phyloP scores from a whole-genome alignment of 768 basidiomycete genomes.

The Boletus vermiculosoides region DNA sequence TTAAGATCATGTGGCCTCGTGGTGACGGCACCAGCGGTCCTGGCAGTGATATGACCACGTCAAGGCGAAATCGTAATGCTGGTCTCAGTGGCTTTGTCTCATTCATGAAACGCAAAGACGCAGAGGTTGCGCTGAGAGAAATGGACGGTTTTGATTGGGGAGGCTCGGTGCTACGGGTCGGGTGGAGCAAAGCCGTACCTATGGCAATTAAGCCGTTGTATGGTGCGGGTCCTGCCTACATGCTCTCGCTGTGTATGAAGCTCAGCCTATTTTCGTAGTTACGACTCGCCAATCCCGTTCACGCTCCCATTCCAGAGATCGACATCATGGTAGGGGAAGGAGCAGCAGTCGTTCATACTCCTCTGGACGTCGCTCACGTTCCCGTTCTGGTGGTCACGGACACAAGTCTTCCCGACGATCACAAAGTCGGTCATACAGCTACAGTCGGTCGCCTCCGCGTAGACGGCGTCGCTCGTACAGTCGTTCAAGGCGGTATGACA shows the following conservation, averaged over 20 bases:
- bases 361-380: slow-evolving; percentile 27
- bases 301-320: slow-evolving; percentile 35
- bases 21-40: slow-evolving; percentile 66
- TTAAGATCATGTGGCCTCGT: slow-evolving; percentile 99
- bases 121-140: slow-evolving; percentile 84
- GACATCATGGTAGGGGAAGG: slow-evolving; percentile 23
- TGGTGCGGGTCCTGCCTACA: slow-evolving; percentile 45
- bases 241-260: background rate
- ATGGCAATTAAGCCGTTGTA: slow-evolving; percentile 77
- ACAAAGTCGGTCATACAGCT: slow-evolving; percentile 27
- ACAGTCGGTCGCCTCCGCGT: slow-evolving; percentile 39
- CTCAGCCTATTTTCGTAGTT: slow-evolving; percentile 12
- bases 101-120: slow-evolving; percentile 91
- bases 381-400: slow-evolving; percentile 33
- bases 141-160: slow-evolving; percentile 96
- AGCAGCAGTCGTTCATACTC: slow-evolving; percentile 29
- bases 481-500: slow-evolving; percentile 42
- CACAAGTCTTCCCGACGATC: slow-evolving; percentile 26
- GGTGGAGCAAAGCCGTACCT: slow-evolving; percentile 97
- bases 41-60: slow-evolving; percentile 72
- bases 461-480: slow-evolving; percentile 49
- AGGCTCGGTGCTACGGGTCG: slow-evolving; percentile 80
- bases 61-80: slow-evolving; percentile 65
- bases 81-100: slow-evolving; percentile 96
- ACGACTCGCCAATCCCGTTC: slow-evolving; percentile 32